Conservation (phyloP, 768 basidiomycete genomes). For the Saitozyma sp. region DNA sequence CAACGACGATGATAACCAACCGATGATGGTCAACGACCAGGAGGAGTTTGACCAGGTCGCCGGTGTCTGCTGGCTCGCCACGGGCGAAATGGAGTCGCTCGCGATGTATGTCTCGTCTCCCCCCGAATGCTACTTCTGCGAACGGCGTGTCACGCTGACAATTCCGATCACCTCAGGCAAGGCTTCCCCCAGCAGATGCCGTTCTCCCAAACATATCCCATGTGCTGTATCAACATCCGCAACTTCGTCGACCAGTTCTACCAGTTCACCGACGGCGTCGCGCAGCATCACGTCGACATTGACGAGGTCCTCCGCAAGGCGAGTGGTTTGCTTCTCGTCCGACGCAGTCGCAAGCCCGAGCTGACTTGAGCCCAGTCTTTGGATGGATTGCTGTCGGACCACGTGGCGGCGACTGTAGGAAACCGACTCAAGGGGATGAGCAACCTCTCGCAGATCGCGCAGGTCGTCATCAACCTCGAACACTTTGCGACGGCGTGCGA, state of each 20-base stretch:
- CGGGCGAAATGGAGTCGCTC: slow-evolving; percentile 63
- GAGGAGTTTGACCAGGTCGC: slow-evolving; percentile 72
- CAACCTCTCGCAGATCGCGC: slow-evolving; percentile 85
- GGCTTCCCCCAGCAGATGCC: slow-evolving; percentile 72
- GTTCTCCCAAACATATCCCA: slow-evolving; percentile 92
- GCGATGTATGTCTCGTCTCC: slow-evolving; percentile 38
- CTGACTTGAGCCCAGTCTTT: slow-evolving; percentile 63
- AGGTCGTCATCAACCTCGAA: slow-evolving; percentile 88
- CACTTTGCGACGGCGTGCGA: slow-evolving; percentile 81
- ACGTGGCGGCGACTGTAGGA: slow-evolving; percentile 72
- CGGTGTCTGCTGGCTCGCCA: slow-evolving; percentile 77
- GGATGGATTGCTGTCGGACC: slow-evolving; percentile 69
- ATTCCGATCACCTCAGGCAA: slow-evolving; percentile 55
- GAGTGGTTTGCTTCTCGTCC: slow-evolving; percentile 6
- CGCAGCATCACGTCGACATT: slow-evolving; percentile 84
- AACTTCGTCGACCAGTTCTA: slow-evolving; percentile 92
- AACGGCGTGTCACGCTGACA: slow-evolving; percentile 3
- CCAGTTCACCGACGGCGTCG: slow-evolving; percentile 91
- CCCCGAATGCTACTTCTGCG: background rate
- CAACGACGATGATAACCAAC: slow-evolving; percentile 78
- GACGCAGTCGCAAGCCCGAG: slow-evolving; percentile 1
- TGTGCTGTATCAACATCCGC: slow-evolving; percentile 91
- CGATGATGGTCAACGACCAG: slow-evolving; percentile 67
- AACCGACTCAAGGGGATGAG: slow-evolving; percentile 71
- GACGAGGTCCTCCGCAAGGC: slow-evolving; percentile 90